Evolutionary conservation across 1,139 yeast genomes (phyloP), one percentile per base, ranked within the genome.

Genomic region (Geotrichum aggregatum): DNA sequence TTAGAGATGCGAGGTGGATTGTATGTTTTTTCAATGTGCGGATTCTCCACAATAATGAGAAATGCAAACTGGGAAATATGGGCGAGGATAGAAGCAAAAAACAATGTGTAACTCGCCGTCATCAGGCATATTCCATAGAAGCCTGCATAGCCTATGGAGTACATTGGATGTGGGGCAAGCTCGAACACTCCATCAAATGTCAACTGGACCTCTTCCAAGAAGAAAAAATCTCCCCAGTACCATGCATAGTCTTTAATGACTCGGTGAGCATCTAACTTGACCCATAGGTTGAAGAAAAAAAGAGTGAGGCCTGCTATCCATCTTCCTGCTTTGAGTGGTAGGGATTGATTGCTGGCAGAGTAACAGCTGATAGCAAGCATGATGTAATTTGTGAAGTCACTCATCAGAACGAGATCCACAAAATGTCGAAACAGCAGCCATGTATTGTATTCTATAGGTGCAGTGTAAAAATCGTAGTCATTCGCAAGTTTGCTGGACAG

Each of bases 151-250:
- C 96, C 96, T 51, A 88, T 84, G 0, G 95, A 86, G 67, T 87
- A 87, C 96, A 87, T 87, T 52, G 96, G 96, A 66, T 87, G 96
- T 38, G 96, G 96, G 13, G 91, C 88, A 78, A 87, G 79, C 68
- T 87, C 95, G 67, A 87, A 87, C 10, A 87, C 95, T 43, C 96
- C 96, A 66, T 87, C 95, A 69, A 87, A 87, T 33, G 87, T 84
- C 63, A 87, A 76, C 57, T 85, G 84, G 63, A 83, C 81, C 60
- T 87, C 87, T 65, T 87, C 85, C 56, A 91, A 76, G 70, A 85
- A 86, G 75, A 87, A 87, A 71, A 87, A 87, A 67, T 87, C 96
- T 33, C 96, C 96, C 96, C 96, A 87, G 69, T 87, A 87, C 96
- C 96, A 87, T 11, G 96, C 96, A 65, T 83, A 88, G 68, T 87